Evolutionary conservation across 2,329 filamentous ascomycete genomes (phyloP).

Genomic region (Fusarium tupiense): DNA sequence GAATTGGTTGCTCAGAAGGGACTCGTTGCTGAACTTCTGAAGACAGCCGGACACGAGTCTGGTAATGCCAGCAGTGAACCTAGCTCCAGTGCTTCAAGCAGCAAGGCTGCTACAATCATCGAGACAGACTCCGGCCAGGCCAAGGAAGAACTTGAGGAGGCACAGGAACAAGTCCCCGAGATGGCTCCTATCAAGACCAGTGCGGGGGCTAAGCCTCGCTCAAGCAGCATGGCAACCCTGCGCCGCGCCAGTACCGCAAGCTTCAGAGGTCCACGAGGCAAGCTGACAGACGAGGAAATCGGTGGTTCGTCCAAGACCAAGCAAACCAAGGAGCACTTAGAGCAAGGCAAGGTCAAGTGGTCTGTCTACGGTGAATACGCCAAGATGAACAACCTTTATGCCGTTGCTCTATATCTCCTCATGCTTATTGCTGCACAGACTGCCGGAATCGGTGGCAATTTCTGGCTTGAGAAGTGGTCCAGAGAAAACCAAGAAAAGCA

Average conservation of each 20-base stretch:
- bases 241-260: constrained; percentile 92
- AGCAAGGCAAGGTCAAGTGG: constrained; percentile 99
- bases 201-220: constrained; percentile 63
- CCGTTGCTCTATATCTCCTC: constrained; percentile 81
- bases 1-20: constrained; percentile 95
- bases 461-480: constrained; percentile 96
- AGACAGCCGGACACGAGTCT: constrained; percentile 72
- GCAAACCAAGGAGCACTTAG: constrained; percentile 86
- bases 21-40: constrained; percentile 85
- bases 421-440: constrained; percentile 84
- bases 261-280: constrained; percentile 86
- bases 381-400: constrained; percentile 88
- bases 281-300: constrained; percentile 85
- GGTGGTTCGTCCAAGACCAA: constrained; percentile 77
- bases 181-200: constrained; percentile 77
- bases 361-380: constrained; percentile 91
- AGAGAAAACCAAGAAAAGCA: constrained; percentile 77
- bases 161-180: constrained; percentile 79
- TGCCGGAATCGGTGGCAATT: constrained; percentile 81
- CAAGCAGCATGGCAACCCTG: constrained; percentile 80
- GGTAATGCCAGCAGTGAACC: constrained; percentile 51
- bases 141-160: constrained; percentile 77
- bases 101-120: constrained; percentile 67
- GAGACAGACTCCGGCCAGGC: constrained; percentile 63
- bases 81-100: constrained; percentile 58